A percentile compares a stretch with the other conserved stretches of the same genome.
Evolutionary conservation across 768 basidiomycete genomes (phyloP).

Genomic region (Crassisporium funariophilum): DNA sequence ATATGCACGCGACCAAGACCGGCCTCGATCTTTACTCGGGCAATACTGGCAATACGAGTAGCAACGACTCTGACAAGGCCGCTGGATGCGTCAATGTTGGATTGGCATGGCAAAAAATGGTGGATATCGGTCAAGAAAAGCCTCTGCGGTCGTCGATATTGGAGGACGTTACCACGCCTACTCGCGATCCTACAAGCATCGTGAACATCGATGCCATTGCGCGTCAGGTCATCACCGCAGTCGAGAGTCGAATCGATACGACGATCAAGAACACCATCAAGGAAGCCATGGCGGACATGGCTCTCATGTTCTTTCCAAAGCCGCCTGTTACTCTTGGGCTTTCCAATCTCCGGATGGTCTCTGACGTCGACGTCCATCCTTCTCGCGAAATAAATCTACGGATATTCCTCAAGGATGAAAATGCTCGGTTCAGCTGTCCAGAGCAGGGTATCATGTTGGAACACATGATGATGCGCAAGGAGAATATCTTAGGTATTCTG

Average conservation of each 20-base stretch:
- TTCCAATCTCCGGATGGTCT: neutral
- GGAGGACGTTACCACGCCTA: neutral
- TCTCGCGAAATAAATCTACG: neutral
- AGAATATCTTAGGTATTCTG: slow-evolving; percentile 2
- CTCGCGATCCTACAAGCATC: neutral
- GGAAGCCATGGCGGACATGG: neutral
- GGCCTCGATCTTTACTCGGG: slow-evolving; percentile 1
- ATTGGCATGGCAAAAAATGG: neutral
- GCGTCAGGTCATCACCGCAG: neutral
- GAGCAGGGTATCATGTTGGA: slow-evolving; percentile 4
- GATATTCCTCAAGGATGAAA: neutral
- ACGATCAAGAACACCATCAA: neutral
- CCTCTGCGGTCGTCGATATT: neutral
- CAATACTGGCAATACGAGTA: neutral
- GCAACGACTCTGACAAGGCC: neutral
- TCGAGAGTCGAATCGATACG: too few species aligned
- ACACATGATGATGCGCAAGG: neutral
- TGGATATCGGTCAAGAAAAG: neutral
- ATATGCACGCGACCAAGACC: slow-evolving; percentile 4
- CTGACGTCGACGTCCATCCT: neutral
- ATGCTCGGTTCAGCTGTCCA: neutral
- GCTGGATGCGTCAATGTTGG: neutral
- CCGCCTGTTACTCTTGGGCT: neutral
- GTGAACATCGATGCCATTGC: neutral
- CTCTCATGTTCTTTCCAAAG: neutral